Evolutionary conservation across 495 filamentous ascomycete species (phyloP).

Genomic region (Penicillium waksmanii): DNA sequence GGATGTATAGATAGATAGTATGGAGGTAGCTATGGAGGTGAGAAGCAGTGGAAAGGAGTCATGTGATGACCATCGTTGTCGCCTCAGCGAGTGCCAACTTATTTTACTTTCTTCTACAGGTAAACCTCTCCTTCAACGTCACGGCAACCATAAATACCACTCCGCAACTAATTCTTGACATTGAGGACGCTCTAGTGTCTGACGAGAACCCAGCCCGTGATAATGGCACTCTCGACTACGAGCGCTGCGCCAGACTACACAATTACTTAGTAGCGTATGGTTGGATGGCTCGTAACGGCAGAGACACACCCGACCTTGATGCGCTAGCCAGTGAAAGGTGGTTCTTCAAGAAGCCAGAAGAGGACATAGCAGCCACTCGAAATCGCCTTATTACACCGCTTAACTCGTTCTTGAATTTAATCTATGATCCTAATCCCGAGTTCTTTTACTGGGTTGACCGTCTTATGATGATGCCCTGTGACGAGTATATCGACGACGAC

Average conservation of each 20-base stretch:
- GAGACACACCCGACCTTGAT: slow-evolving; percentile 18
- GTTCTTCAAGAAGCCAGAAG: slow-evolving; percentile 1
- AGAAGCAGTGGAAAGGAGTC: too few species aligned
- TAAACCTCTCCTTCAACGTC: neutral
- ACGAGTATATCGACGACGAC: slow-evolving; percentile 12
- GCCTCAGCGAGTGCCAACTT: too few species aligned
- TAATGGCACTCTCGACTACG: slow-evolving; percentile 34
- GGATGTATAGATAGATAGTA: too few species aligned
- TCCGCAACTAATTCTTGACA: slow-evolving; percentile 20
- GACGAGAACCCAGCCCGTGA: slow-evolving; percentile 32
- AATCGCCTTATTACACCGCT: slow-evolving; percentile 29
- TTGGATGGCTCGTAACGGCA: slow-evolving; percentile 33
- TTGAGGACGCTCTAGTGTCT: slow-evolving; percentile 34
- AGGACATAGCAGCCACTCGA: slow-evolving; percentile 18
- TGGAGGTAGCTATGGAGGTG: too few species aligned
- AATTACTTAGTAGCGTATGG: slow-evolving; percentile 43
- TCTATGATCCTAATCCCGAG: slow-evolving; percentile 18
- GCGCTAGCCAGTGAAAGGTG: slow-evolving; percentile 14
- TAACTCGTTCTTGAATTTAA: slow-evolving; percentile 30
- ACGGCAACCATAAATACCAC: slow-evolving; percentile 16
- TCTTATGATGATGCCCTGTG: slow-evolving; percentile 13
- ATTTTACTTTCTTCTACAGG: neutral
- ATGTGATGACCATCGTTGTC: too few species aligned
- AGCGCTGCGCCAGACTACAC: slow-evolving; percentile 46
- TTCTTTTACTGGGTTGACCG: slow-evolving; percentile 31